Evolutionary conservation across 2,329 filamentous ascomycete species (phyloP).

Genomic region (Kalmusia sp.): DNA sequence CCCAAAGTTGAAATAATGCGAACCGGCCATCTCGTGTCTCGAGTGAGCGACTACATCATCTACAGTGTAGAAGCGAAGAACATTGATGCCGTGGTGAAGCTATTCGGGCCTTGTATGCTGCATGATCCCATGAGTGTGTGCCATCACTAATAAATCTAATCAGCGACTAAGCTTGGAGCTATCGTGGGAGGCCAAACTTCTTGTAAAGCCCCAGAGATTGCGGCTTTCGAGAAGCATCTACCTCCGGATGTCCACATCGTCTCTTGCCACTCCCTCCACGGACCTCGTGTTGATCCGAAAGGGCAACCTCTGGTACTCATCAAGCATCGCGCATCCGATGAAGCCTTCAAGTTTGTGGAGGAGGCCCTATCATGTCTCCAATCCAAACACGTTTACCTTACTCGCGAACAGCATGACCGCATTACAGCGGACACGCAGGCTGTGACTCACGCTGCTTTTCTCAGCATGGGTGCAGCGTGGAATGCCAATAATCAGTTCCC

Average conservation of each 20-base stretch:
- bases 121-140: constrained; percentile 11
- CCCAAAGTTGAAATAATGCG: constrained; percentile 81
- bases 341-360: constrained; percentile 80
- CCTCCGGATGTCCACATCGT: constrained; percentile 90
- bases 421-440: constrained; percentile 99
- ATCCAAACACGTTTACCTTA: constrained; percentile 87
- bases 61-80: constrained; percentile 96
- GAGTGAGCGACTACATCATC: constrained; percentile 97
- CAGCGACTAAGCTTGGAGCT: constrained; percentile 92
- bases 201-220: constrained; percentile 96
- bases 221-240: constrained; percentile 87
- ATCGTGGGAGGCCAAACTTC: constrained; percentile 98
- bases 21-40: constrained; percentile 95
- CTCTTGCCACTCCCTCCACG: constrained; percentile 95
- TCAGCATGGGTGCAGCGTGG: constrained; percentile 98
- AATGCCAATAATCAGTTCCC: constrained; percentile 94
- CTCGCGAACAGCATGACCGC: constrained; percentile 86
- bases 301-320: constrained; percentile 94
- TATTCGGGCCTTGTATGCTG: constrained; percentile 88
- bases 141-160: constrained; percentile 13
- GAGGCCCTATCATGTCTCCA: constrained; percentile 80
- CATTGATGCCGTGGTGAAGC: constrained; percentile 84
- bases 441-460: constrained; percentile 95
- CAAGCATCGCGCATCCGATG: constrained; percentile 84
- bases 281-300: constrained; percentile 84